phyloP scores from a whole-genome alignment of 192 early-diverging fungal species.

The Paraglomus occultum region DNA sequence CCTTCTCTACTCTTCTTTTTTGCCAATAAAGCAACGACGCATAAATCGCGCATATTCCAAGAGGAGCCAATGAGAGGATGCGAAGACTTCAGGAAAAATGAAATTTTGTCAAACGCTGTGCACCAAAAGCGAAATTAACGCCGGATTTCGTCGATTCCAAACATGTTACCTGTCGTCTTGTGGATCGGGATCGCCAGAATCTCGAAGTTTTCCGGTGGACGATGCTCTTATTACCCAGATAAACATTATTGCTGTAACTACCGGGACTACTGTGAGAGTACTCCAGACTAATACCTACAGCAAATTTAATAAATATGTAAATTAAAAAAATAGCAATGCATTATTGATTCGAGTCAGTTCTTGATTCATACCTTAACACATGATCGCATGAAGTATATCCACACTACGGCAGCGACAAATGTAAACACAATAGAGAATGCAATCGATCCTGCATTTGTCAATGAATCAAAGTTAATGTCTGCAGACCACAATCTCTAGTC shows the following conservation, averaged over 20 bases:
- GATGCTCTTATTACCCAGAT: slow-evolving; percentile 51
- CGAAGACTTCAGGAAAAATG: slow-evolving; percentile 21
- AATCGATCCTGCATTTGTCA: slow-evolving; percentile 29
- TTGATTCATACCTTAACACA: slow-evolving; percentile 41
- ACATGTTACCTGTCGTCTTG: slow-evolving; percentile 43
- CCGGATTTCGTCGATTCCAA: no score
- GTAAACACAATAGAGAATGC: slow-evolving; percentile 36
- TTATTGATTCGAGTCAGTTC: no score
- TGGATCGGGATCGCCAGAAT: slow-evolving; percentile 35
- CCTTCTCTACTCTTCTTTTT: slow-evolving; percentile 46
- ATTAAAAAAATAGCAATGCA: background rate
- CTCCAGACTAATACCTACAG: slow-evolving; percentile 55
- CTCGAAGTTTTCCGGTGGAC: slow-evolving; percentile 39
- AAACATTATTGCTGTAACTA: slow-evolving; percentile 43
- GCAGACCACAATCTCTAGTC: no score
- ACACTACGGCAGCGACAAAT: slow-evolving; percentile 30
- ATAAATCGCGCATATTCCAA: slow-evolving; percentile 41
- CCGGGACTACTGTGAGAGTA: slow-evolving; percentile 46
- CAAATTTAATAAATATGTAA: background rate
- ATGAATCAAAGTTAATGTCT: no score
- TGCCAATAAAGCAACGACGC: slow-evolving; percentile 37
- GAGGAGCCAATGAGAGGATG: slow-evolving; percentile 52
- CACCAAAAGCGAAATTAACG: no score
- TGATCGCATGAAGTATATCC: slow-evolving; percentile 40
- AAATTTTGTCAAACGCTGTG: background rate